These are phyloP conservation scores for Ustilago trichophora DNA, from an alignment of 1,284 basidiomycete genomes.

Conservation along the genomic window DNA sequence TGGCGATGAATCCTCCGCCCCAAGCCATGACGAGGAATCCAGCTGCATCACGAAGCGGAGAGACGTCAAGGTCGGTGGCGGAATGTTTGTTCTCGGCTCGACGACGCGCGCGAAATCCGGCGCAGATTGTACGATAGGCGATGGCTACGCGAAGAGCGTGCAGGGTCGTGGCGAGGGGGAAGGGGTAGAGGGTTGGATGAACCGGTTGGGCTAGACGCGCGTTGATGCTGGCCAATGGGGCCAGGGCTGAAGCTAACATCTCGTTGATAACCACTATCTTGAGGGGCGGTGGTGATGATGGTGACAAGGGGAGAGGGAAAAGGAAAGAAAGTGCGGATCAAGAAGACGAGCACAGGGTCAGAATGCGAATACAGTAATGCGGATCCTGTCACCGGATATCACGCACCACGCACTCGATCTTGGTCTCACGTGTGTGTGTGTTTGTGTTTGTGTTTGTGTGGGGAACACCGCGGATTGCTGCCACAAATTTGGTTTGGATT, in stretches of 20 bases:
- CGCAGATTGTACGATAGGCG: conserved; percentile 44
- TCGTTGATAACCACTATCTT: background rate
- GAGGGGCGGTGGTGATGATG: background rate
- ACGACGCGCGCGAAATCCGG: conserved; percentile 24
- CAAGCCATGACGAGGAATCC: conserved; percentile 62
- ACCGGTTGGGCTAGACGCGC: conserved; percentile 33
- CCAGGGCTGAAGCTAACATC: conserved; percentile 45
- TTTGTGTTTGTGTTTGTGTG: no score
- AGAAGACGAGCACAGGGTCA: no score
- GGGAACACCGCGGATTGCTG: conserved; percentile 5
- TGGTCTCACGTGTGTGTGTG: no score
- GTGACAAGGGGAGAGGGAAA: background rate
- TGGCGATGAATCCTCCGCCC: conserved; percentile 55
- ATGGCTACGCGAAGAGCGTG: conserved; percentile 54
- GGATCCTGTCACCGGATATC: conserved; percentile 27
- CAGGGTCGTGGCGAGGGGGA: conserved; percentile 47
- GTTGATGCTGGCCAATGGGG: conserved; percentile 43
- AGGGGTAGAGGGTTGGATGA: conserved; percentile 50
- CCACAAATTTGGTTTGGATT: no score
- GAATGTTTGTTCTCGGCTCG: conserved; percentile 14
- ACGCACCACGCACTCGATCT: no score
- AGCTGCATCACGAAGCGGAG: conserved; percentile 30
- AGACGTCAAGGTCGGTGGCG: conserved; percentile 21
- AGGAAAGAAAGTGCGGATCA: no score
- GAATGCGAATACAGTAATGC: background rate